A percentile compares a stretch with the other conserved stretches of the same genome.
Evolutionary conservation across 2,329 filamentous ascomycete species (phyloP).

Genomic region (Apiospora aurea): DNA sequence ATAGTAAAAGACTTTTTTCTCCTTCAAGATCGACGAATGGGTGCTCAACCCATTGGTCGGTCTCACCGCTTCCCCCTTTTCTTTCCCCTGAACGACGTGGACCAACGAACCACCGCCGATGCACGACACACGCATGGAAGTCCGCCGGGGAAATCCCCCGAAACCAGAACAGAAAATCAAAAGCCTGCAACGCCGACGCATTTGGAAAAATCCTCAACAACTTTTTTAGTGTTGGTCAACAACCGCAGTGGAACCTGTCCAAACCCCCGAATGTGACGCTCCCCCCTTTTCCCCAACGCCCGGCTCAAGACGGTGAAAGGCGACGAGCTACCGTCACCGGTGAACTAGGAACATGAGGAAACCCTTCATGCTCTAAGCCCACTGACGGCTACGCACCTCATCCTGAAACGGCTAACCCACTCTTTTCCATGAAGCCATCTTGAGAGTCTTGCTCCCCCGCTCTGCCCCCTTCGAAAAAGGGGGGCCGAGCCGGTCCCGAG

Average conservation of each 20-base stretch:
- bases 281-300: neutral
- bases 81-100: neutral
- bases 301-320: neutral
- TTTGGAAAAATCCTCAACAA: neutral
- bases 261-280: neutral
- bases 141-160: neutral
- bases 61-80: neutral
- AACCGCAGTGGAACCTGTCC: constrained; percentile 7
- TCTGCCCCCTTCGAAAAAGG: neutral
- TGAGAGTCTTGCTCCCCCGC: neutral
- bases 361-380: too few relatives aligned
- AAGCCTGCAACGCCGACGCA: constrained; percentile 14
- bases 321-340: neutral
- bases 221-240: neutral
- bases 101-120: neutral
- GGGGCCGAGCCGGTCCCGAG: too few relatives aligned
- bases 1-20: neutral
- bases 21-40: neutral
- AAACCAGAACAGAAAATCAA: neutral
- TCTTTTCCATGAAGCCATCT: constrained; percentile 1
- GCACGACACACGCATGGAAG: neutral
- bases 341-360: neutral
- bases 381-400: neutral
- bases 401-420: neutral
- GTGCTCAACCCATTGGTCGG: neutral